A percentile compares a stretch with the other conserved stretches of the same genome.
These are phyloP conservation scores for Xylaria castorea DNA, from an alignment of 495 filamentous ascomycete genomes.

Conservation along the genomic window DNA sequence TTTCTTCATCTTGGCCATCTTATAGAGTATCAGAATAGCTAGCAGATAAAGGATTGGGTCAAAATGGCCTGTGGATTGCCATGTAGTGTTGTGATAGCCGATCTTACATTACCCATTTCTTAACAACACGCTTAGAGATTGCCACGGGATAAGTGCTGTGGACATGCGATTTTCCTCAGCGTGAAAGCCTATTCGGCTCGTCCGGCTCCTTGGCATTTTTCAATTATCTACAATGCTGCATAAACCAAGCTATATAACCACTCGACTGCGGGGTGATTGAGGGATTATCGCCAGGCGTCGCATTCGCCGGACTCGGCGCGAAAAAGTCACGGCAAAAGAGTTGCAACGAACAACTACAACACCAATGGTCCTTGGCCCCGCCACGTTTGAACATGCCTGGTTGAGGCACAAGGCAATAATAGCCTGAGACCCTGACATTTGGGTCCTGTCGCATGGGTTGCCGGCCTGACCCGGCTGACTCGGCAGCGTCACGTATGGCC, in stretches of 20 bases:
- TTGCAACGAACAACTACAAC: slow-evolving; percentile 1
- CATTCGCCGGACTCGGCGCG: slow-evolving; percentile 14
- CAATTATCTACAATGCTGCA: slow-evolving; percentile 15
- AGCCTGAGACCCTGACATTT: slow-evolving; percentile 20
- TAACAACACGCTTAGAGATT: neutral
- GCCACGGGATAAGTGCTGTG: neutral
- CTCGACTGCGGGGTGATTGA: slow-evolving; percentile 9
- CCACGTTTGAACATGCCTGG: slow-evolving; percentile 24
- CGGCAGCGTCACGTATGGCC: slow-evolving; percentile 26
- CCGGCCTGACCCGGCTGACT: slow-evolving; percentile 29
- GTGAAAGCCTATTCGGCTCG: slow-evolving; percentile 6
- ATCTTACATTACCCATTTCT: neutral
- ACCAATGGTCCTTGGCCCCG: slow-evolving; percentile 25
- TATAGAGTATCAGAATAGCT: neutral
- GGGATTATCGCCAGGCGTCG: slow-evolving; percentile 16
- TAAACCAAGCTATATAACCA: slow-evolving; percentile 11
- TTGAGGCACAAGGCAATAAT: slow-evolving; percentile 6
- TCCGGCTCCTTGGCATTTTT: neutral
- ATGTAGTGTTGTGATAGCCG: slow-evolving; percentile 3
- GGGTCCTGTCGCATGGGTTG: slow-evolving; percentile 22
- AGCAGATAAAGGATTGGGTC: neutral
- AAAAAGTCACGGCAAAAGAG: slow-evolving; percentile 8
- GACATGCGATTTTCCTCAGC: neutral
- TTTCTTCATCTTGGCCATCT: neutral
- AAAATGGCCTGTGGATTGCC: neutral